phyloP scores from a whole-genome alignment of 2,329 filamentous ascomycete genomes.

The Colletotrichum shisoi region DNA sequence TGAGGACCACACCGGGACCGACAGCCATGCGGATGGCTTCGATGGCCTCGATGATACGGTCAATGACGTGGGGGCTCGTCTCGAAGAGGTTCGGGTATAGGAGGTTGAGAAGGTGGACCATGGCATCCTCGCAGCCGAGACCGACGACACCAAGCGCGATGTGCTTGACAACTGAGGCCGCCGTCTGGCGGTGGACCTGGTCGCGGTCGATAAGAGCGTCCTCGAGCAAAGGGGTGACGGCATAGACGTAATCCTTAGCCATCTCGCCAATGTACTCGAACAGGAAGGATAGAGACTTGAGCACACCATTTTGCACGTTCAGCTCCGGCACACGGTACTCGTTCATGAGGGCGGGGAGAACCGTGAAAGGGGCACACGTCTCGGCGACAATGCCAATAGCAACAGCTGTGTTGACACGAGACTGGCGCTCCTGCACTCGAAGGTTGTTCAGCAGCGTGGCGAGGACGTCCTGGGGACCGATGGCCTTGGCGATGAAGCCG shows the following conservation, averaged over 20 bases:
- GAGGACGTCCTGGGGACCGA: conserved; percentile 95
- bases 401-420: conserved; percentile 96
- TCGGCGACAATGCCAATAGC: conserved; percentile 98
- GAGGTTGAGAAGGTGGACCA: conserved; percentile 96
- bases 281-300: conserved; percentile 95
- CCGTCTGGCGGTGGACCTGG: conserved; percentile 96
- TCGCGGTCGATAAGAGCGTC: conserved; percentile 97
- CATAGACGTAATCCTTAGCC: conserved; percentile 99
- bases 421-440: conserved; percentile 95
- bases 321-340: conserved; percentile 98
- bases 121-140: conserved; percentile 95
- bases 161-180: conserved; percentile 96
- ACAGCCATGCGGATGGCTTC: conserved; percentile 94
- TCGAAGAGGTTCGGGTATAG: conserved; percentile 98
- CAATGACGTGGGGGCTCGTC: conserved; percentile 97
- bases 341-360: conserved; percentile 98
- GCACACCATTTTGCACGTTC: conserved; percentile 97
- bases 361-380: conserved; percentile 97
- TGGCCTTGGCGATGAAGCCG: conserved; percentile 98
- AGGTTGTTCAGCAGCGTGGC: conserved; percentile 96
- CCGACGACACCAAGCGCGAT: conserved; percentile 97
- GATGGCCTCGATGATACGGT: conserved; percentile 96
- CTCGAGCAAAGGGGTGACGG: conserved; percentile 92
- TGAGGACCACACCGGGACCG: conserved; percentile 90
- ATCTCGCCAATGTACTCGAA: conserved; percentile 99